A percentile compares a stretch with the other conserved stretches of the same genome.
phyloP scores from a whole-genome alignment of 2,329 filamentous ascomycete species.

The Chrysosporium queenslandicum region DNA sequence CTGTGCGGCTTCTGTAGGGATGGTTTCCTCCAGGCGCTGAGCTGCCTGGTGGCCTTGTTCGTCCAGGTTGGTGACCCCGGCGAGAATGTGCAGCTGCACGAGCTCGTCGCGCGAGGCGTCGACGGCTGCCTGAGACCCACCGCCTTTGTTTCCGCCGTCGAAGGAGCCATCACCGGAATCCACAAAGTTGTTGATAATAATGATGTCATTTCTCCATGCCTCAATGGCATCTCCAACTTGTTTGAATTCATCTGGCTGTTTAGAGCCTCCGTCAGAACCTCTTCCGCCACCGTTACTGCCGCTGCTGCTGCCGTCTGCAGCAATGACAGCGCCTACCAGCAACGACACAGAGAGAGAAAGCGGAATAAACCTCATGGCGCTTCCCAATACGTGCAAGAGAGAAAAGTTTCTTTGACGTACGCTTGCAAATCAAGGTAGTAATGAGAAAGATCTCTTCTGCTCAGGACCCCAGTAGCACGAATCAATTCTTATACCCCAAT shows the following conservation, averaged over 20 bases:
- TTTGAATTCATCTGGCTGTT: neutral
- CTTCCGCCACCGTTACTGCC: too few species aligned
- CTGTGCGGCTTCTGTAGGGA: neutral
- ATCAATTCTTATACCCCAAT: neutral
- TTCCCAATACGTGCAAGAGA: neutral
- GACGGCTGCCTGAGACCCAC: neutral
- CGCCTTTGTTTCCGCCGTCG: neutral
- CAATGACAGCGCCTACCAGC: neutral
- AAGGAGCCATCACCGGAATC: neutral
- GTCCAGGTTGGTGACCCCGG: neutral
- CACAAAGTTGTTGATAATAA: slow-evolving; percentile 3
- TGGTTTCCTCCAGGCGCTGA: neutral
- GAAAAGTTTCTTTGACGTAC: neutral
- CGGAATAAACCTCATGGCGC: slow-evolving; percentile 2
- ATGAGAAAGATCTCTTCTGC: neutral
- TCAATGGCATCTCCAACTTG: slow-evolving; percentile 3
- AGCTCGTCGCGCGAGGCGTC: slow-evolving; percentile 2
- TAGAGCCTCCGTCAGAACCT: too few species aligned
- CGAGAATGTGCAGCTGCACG: neutral
- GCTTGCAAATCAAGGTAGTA: neutral
- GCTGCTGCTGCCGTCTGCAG: neutral
- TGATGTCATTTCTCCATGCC: slow-evolving; percentile 1
- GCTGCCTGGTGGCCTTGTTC: neutral
- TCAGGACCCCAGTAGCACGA: neutral
- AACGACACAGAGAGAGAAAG: neutral